Conservation (phyloP, 2,329 filamentous ascomycete genomes). For the Fonsecaea nubica region DNA sequence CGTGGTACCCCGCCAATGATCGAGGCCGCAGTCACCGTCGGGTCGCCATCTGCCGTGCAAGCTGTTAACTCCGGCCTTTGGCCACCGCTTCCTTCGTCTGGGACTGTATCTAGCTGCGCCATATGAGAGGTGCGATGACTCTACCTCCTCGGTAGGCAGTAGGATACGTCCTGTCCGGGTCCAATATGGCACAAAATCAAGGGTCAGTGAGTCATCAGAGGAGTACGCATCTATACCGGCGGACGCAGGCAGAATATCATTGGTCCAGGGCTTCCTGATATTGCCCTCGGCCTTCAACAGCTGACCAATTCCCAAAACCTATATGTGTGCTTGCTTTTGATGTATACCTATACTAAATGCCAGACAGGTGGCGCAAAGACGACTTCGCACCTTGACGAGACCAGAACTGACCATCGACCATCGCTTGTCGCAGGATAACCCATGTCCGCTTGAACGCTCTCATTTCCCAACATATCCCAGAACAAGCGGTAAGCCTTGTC, state of each 20-base stretch:
- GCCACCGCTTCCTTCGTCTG: background rate
- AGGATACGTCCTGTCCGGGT: background rate
- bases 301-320: background rate
- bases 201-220: background rate
- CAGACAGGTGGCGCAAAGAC: background rate
- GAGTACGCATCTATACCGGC: background rate
- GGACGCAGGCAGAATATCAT: background rate
- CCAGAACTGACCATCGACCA: background rate
- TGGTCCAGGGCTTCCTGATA: background rate
- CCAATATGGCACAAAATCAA: background rate
- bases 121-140: background rate
- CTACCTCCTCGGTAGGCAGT: background rate
- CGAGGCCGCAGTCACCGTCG: background rate
- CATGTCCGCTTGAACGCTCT: constrained; percentile 29
- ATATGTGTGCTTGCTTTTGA: background rate
- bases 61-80: constrained; percentile 3
- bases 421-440: background rate
- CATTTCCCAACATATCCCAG: constrained; percentile 16
- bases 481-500: background rate
- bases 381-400: background rate
- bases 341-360: background rate
- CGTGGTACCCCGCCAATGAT: constrained; percentile 1
- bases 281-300: background rate
- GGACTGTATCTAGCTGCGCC: background rate
- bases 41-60: background rate